Evolutionary conservation across 768 basidiomycete species (phyloP).

Genomic region (Boletus sp.): DNA sequence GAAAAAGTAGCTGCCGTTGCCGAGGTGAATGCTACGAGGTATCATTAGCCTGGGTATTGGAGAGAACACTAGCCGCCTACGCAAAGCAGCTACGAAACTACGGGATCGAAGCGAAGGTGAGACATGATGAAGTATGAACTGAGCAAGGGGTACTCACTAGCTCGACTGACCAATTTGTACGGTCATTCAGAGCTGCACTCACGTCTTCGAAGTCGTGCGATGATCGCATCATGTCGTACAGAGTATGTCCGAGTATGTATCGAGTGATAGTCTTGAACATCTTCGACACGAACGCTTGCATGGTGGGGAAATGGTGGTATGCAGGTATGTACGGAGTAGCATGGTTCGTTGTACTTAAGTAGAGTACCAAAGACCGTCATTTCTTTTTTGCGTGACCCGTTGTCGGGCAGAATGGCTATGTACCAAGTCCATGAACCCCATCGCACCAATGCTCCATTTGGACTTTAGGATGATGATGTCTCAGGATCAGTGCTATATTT

Average conservation of each 20-base stretch:
- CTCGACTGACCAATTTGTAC: constrained; percentile 22
- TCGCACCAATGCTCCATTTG: neutral
- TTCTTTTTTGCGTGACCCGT: no score
- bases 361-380: neutral
- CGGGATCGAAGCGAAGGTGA: neutral
- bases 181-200: constrained; percentile 12
- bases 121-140: neutral
- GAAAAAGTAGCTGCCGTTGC: constrained; percentile 4
- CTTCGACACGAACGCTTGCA: constrained; percentile 6
- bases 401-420: no score
- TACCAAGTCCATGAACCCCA: no score
- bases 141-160: constrained; percentile 9
- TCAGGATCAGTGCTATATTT: neutral
- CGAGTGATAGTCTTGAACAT: neutral
- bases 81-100: constrained; percentile 16
- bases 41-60: neutral
- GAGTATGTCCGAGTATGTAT: constrained; percentile 9
- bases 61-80: neutral
- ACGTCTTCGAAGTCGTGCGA: constrained; percentile 23
- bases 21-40: constrained; percentile 17
- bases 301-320: neutral
- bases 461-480: constrained; percentile 6
- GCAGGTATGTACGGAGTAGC: neutral
- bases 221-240: constrained; percentile 14
- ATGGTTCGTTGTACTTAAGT: neutral